Percentiles rank a stretch among this genome's conserved stretches.
These are phyloP conservation scores for Cryptosporidium viatorum DNA, from an alignment of 169 alveolate species.

Conservation along the genomic window DNA sequence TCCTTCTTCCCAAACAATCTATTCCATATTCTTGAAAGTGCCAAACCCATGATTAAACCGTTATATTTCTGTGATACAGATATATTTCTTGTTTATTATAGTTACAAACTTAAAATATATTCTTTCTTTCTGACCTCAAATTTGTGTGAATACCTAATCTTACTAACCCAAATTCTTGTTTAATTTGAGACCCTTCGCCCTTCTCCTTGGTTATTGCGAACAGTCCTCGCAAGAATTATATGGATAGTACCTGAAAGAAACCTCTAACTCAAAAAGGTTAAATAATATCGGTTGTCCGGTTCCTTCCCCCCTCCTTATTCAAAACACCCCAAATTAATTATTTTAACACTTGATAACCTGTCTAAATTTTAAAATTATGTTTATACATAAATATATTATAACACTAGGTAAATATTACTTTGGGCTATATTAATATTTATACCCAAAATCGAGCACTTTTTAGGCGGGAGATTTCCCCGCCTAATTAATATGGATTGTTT, in stretches of 20 bases:
- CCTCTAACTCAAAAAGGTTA: not conserved
- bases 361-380: not conserved
- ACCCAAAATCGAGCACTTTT: slow-evolving; percentile 64
- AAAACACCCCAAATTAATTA: not conserved
- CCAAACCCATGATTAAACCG: slow-evolving; percentile 83
- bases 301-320: not conserved
- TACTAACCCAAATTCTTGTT: not conserved
- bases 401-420: not conserved
- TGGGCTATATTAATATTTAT: not conserved
- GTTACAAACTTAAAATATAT: not conserved
- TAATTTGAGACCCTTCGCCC: not conserved
- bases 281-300: not conserved
- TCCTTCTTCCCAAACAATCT: slow-evolving; percentile 92
- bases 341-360: slow-evolving; percentile 3
- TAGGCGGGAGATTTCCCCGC: slow-evolving; percentile 1
- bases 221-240: not conserved
- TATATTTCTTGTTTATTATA: not conserved
- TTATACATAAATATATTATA: not conserved
- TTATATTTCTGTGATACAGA: not conserved
- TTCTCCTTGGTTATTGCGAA: not conserved
- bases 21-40: slow-evolving; percentile 85
- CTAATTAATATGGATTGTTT: slow-evolving; percentile 52
- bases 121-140: not conserved
- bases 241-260: not conserved
- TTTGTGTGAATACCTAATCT: not conserved